A percentile compares a stretch with the other conserved stretches of the same genome.
Evolutionary conservation across 805 yeast genomes (phyloP).

Genomic region (Saccharomyces cerevisiae): DNA sequence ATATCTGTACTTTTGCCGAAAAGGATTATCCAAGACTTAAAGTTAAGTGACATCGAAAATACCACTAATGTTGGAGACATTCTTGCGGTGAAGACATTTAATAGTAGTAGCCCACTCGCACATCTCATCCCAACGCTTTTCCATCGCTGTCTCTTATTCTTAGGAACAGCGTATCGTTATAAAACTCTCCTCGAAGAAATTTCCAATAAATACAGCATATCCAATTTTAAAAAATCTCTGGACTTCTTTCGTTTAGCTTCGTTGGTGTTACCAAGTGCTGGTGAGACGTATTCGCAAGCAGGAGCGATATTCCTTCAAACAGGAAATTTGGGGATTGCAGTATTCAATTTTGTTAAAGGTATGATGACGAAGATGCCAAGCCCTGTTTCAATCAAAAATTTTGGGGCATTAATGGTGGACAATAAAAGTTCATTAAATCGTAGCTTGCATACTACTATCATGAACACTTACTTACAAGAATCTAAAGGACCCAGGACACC

Average conservation of each 20-base stretch:
- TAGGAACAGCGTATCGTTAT: slow-evolving; percentile 55
- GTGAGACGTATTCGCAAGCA: slow-evolving; percentile 41
- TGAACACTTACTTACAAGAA: slow-evolving; percentile 17
- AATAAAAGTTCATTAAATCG: slow-evolving; percentile 27
- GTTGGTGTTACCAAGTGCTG: slow-evolving; percentile 54
- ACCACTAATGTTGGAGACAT: not conserved
- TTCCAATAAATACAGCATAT: slow-evolving; percentile 31
- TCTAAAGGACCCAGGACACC: slow-evolving; percentile 18
- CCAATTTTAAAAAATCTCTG: slow-evolving; percentile 38
- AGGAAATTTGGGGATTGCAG: slow-evolving; percentile 17
- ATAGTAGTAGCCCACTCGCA: slow-evolving; percentile 7
- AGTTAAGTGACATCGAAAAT: not conserved
- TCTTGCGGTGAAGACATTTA: not conserved
- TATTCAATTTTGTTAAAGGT: slow-evolving; percentile 38
- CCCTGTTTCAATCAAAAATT: slow-evolving; percentile 40
- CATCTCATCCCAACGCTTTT: slow-evolving; percentile 9
- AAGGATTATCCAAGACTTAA: slow-evolving; percentile 4
- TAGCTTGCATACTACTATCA: slow-evolving; percentile 15
- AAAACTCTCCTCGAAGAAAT: slow-evolving; percentile 41
- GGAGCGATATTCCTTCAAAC: slow-evolving; percentile 23
- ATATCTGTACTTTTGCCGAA: slow-evolving; percentile 9
- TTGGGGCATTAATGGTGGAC: slow-evolving; percentile 33
- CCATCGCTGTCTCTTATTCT: slow-evolving; percentile 32
- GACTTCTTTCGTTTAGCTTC: slow-evolving; percentile 46
- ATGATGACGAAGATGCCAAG: slow-evolving; percentile 45